Evolutionary conservation across 2,329 filamentous ascomycete genomes (phyloP).

Genomic region (Cercospora sesami): DNA sequence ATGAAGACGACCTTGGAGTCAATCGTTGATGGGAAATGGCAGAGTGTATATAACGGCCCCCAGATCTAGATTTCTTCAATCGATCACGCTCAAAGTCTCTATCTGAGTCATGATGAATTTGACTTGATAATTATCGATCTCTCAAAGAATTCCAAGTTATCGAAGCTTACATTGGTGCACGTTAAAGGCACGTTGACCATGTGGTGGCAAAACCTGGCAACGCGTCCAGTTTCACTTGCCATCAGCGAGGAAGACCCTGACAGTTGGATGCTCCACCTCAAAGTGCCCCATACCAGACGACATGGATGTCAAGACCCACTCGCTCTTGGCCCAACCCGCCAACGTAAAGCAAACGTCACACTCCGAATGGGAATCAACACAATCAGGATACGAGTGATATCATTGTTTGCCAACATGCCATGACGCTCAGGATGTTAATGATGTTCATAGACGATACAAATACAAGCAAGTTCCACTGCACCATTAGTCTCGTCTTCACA

Average conservation of each 20-base stretch:
- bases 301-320: slow-evolving; percentile 38
- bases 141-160: neutral
- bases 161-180: too few relatives aligned
- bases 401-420: slow-evolving; percentile 1
- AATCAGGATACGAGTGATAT: neutral
- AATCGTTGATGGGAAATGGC: neutral
- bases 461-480: neutral
- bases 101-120: neutral
- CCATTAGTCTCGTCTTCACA: neutral
- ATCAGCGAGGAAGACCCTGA: neutral
- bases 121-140: neutral
- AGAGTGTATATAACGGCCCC: neutral
- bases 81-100: neutral
- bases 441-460: neutral
- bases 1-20: neutral
- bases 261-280: neutral
- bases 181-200: neutral
- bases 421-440: neutral
- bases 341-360: slow-evolving; percentile 1
- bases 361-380: neutral
- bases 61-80: neutral
- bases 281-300: neutral
- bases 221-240: neutral
- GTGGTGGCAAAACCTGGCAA: neutral
- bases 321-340: neutral